These are phyloP conservation scores for Chytridiales sp. DNA, from an alignment of 371 early-diverging fungal genomes.

Conservation along the genomic window DNA sequence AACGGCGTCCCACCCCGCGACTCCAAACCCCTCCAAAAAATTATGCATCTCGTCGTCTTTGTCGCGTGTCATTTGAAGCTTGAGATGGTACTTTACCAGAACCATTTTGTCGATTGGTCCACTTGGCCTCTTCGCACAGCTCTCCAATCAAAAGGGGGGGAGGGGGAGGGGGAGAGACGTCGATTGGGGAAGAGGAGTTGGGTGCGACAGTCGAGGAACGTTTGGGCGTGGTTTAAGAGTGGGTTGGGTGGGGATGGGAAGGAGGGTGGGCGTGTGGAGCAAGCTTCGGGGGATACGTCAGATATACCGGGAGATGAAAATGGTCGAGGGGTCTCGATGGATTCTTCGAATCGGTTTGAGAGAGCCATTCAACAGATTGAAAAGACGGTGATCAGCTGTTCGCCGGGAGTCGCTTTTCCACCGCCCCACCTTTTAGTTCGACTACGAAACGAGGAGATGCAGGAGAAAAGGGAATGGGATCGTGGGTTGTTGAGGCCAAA, in stretches of 20 bases:
- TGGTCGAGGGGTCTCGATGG: conserved; percentile 23
- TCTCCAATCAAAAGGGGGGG: too few species aligned
- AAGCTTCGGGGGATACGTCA: too few species aligned
- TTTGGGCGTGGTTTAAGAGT: too few species aligned
- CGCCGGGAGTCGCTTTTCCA: conserved; percentile 59
- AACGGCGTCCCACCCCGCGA: conserved; percentile 70
- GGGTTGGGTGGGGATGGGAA: too few species aligned
- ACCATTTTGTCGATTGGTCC: conserved; percentile 58
- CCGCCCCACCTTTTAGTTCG: conserved; percentile 57
- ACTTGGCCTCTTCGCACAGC: too few species aligned
- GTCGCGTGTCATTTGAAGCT: conserved; percentile 79
- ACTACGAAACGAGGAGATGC: conserved; percentile 38
- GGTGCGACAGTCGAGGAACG: too few species aligned
- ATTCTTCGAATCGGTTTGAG: conserved; percentile 44
- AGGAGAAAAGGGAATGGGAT: conserved; percentile 12
- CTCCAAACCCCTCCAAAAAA: conserved; percentile 69
- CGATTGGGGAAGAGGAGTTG: too few species aligned
- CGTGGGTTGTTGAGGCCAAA: too few species aligned
- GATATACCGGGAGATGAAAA: too few species aligned
- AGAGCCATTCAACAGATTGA: conserved; percentile 51
- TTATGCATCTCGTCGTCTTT: conserved; percentile 75
- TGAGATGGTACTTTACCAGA: conserved; percentile 75
- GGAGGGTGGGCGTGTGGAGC: too few species aligned
- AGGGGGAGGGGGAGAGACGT: too few species aligned
- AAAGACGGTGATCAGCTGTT: conserved; percentile 56